Evolutionary conservation across 2,329 filamentous ascomycete genomes (phyloP), one percentile per base, ranked within the genome.

Genomic region (Paradendryphiella salina): DNA sequence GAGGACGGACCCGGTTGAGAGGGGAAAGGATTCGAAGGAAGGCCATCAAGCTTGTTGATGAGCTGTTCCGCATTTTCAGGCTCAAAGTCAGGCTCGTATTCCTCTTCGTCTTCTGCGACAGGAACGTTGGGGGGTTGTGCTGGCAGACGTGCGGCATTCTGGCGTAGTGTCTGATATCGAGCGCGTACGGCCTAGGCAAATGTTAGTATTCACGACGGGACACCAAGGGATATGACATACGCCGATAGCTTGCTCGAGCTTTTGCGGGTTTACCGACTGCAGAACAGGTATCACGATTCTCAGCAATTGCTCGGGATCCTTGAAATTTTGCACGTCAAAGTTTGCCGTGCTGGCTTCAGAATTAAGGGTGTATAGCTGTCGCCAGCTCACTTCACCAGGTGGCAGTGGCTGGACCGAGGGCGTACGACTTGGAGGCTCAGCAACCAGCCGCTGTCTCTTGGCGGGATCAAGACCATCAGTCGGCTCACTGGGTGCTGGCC

Each of bases 81-180:
- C 52, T 87, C 85, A 61, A 90, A 91, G 66, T 95, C 89, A 0
- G 93, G 92, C 65, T 96, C 93, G 66, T 96, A 96, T 63, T 96
- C 90, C 59, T 96, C 90, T 15, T 96, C 92, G 34, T 96, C 91
- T 3, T 89, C 85, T 20, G 82, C 84, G 2, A 71, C 73, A 13
- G 65, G 49, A 28, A 54, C 59, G 17, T 60, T 56, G 40, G 69
- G 62, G 59, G 71, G 59, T 58, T 62, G 47, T 54, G 72, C 52
- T 53, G 59, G 29, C 35, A 42, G 48, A 43, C 53, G 57, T 15
- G 68, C 60, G 23, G 63, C 60, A 14, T 63, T 53, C 49, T 71
- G 67, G 44, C 66, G 68, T 4, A 78, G 59, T 28, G 62, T 61
- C 18, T 78, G 61, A 50, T 75, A 77, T 11, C 77, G 70, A 15